phyloP scores from a whole-genome alignment of 1,284 basidiomycete species.

The Ceratobasidium sp. region DNA sequence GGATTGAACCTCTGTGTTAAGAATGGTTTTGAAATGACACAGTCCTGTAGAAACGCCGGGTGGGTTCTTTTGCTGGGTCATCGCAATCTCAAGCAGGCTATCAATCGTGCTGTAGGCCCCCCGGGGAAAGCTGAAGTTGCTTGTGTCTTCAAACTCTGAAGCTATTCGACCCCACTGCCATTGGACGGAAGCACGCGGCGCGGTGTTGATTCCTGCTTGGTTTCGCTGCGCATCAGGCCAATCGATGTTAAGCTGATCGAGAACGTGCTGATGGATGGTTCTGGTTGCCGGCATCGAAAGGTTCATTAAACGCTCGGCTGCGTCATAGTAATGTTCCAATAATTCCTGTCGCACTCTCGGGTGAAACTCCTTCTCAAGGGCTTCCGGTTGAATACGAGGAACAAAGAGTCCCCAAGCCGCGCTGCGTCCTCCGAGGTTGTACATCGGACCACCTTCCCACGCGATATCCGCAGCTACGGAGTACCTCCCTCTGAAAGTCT shows the following conservation, averaged over 20 bases:
- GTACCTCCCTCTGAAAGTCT: conserved; percentile 49
- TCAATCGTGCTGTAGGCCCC: conserved; percentile 51
- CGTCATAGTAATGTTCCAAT: conserved; percentile 14
- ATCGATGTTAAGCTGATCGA: conserved; percentile 50
- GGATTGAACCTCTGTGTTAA: conserved; percentile 48
- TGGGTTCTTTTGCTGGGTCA: conserved; percentile 43
- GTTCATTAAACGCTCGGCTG: conserved; percentile 47
- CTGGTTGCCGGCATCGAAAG: conserved; percentile 46
- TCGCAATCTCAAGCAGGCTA: conserved; percentile 50
- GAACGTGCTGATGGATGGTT: conserved; percentile 47
- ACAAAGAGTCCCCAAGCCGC: conserved; percentile 50
- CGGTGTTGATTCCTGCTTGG: no score
- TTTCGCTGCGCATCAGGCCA: background rate
- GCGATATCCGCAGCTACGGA: no score
- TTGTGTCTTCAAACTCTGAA: conserved; percentile 48
- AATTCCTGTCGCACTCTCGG: conserved; percentile 17
- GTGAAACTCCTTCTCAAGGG: conserved; percentile 44
- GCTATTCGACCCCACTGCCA: conserved; percentile 52
- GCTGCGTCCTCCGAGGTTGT: conserved; percentile 48
- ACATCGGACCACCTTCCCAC: conserved; percentile 51
- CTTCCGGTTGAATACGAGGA: conserved; percentile 49
- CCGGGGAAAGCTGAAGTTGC: conserved; percentile 50
- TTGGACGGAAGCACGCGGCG: no score
- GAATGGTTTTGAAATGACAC: conserved; percentile 48
- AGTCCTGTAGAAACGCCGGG: conserved; percentile 33